Evolutionary conservation across 768 basidiomycete genomes (phyloP).

Genomic region (Serendipita indica): DNA sequence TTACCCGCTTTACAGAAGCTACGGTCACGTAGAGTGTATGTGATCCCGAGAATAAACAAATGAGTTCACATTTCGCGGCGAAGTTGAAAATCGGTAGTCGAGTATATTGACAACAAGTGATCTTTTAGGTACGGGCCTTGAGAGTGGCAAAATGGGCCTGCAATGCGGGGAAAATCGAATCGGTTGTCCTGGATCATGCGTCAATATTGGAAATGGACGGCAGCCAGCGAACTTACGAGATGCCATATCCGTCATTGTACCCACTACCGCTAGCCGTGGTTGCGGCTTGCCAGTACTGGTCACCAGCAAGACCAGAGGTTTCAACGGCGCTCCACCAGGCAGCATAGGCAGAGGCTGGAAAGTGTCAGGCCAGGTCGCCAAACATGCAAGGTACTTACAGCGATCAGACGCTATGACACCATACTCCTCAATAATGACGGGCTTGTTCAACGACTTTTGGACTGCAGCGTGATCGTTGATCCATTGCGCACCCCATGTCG

Average conservation of each 20-base stretch:
- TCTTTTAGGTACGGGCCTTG: not conserved
- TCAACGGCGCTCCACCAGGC: conserved; percentile 39
- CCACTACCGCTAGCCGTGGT: not conserved
- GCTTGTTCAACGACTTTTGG: conserved; percentile 38
- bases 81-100: no score
- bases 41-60: no score
- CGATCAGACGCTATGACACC: conserved; percentile 30
- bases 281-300: conserved; percentile 6
- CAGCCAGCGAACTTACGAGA: not conserved
- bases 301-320: conserved; percentile 21
- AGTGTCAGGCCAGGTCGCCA: conserved; percentile 15
- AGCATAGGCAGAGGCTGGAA: conserved; percentile 34
- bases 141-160: not conserved
- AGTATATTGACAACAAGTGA: no score
- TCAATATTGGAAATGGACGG: not conserved
- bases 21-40: no score
- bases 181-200: not conserved
- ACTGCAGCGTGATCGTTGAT: conserved; percentile 44
- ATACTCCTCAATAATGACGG: conserved; percentile 49
- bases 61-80: no score
- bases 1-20: no score
- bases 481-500: conserved; percentile 30
- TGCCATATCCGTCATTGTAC: not conserved
- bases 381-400: not conserved
- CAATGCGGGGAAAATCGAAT: not conserved